These are phyloP conservation scores for Nitzschia sp. DNA, from an alignment of 108 stramenopile species.

Conservation along the genomic window DNA sequence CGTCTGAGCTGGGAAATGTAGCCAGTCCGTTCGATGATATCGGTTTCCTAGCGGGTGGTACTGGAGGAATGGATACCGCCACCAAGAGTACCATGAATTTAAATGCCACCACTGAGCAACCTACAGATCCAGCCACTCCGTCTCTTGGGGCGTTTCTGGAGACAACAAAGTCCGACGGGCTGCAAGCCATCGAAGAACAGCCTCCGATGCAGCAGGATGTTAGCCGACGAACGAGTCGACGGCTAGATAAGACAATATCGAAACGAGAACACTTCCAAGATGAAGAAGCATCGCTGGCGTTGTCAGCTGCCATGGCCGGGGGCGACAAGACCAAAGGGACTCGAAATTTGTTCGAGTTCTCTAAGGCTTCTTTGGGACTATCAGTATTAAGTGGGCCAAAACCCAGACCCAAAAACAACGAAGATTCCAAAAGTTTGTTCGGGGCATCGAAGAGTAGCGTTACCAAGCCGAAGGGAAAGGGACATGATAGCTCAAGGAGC, in stretches of 20 bases:
- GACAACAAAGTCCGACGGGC: background rate
- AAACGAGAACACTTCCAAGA: background rate
- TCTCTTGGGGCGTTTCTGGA: background rate
- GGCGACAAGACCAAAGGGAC: background rate
- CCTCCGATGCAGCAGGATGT: background rate
- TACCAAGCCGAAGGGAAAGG: background rate
- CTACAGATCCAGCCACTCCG: background rate
- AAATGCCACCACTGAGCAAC: background rate
- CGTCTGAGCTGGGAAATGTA: constrained; percentile 1
- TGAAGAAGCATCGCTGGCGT: background rate
- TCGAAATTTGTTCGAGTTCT: background rate
- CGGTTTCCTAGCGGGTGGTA: constrained; percentile 3
- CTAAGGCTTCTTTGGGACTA: background rate
- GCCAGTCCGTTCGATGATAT: constrained; percentile 25
- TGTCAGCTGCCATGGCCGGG: background rate
- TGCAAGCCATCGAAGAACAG: background rate
- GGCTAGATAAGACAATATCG: constrained; percentile 8
- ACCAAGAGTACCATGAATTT: background rate
- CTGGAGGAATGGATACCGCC: background rate
- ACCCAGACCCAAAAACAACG: background rate
- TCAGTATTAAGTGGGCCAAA: background rate
- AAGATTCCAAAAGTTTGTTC: background rate
- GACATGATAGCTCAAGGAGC: constrained; percentile 1
- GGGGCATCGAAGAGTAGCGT: background rate
- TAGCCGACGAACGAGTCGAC: background rate